These are phyloP conservation scores for Solanum megistacrolobum DNA, from an alignment of 257 asterid genomes.

Conservation along the genomic window DNA sequence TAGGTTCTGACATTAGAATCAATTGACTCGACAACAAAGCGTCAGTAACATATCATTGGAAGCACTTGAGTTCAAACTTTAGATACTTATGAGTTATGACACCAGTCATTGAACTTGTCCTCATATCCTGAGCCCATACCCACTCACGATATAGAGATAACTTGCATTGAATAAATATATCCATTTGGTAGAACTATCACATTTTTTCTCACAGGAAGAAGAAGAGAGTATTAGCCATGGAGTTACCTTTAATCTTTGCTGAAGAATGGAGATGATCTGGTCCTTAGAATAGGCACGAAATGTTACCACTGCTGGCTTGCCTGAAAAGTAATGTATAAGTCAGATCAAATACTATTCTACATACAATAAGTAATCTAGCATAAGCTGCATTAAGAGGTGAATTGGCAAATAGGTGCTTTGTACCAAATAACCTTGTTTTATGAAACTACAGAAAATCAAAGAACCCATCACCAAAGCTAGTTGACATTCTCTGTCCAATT, in stretches of 20 bases:
- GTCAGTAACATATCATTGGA: not conserved
- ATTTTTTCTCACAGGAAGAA: not conserved
- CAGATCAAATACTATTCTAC: not conserved
- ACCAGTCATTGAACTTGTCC: not conserved
- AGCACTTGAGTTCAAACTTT: not conserved
- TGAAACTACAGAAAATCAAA: not conserved
- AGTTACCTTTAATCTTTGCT: constrained; percentile 66
- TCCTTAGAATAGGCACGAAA: constrained; percentile 88
- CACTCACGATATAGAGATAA: not conserved
- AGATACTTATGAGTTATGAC: not conserved
- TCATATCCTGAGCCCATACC: not conserved
- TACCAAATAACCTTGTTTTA: not conserved
- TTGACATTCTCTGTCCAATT: not conserved
- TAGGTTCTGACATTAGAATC: not conserved
- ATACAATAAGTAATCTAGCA: not conserved
- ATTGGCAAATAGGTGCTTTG: not conserved
- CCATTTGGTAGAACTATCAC: not conserved
- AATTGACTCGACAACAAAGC: not conserved
- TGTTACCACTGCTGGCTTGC: constrained; percentile 88
- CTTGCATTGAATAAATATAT: not conserved
- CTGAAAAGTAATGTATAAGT: constrained; percentile 21
- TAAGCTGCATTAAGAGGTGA: not conserved
- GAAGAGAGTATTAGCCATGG: not conserved
- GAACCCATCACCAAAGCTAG: not conserved
- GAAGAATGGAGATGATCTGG: constrained; percentile 74